Evolutionary conservation across 2,329 filamentous ascomycete species (phyloP), one percentile per base, ranked within the genome.

Genomic region (Neofusicoccum parvum): DNA sequence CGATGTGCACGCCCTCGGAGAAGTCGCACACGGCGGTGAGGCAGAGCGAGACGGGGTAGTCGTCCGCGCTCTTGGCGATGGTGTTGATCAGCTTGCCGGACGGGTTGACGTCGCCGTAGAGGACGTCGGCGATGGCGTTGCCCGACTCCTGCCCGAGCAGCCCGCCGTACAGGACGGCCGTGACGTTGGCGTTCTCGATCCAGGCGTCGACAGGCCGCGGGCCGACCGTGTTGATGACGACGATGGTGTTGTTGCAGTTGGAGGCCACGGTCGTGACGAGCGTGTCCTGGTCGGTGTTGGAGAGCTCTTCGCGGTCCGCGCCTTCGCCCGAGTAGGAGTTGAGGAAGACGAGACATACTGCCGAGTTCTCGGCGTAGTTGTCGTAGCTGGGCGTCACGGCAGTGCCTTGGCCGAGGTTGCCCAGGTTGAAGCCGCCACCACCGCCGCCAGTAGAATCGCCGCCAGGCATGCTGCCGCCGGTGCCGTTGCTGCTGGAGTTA

Each of bases 71-170:
- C 71, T 88, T 88, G 10, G 91, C 92, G 51, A 97, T 90, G 0
- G 92, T 96, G 79, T 96, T 97, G 0, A 93, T 93, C 2, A 97
- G 81, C 65, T 91, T 90, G 17, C 94, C 93, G 56, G 87, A 92
- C 0, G 89, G 89, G 71, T 92, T 94, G 14, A 88, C 84, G 23
- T 90, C 85, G 7, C 94, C 94, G 66, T 94, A 92, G 2, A 97
- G 80, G 1, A 97, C 84, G 70, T 96, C 91, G 1, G 87, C 86
- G 5, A 97, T 83, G 0, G 94, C 92, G 67, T 92, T 90, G 7
- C 94, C 94, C 48, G 90, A 93, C 75, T 97, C 93, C 32, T 67
- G 66, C 17, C 66, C 66, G 12, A 59, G 66, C 7, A 64, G 62
- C 3, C 58, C 59, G 12, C 56, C 58, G 41, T 64, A 62, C 4